These are phyloP conservation scores for Kodamaea lidongshanica DNA, from an alignment of 805 yeast genomes.

Conservation along the genomic window DNA sequence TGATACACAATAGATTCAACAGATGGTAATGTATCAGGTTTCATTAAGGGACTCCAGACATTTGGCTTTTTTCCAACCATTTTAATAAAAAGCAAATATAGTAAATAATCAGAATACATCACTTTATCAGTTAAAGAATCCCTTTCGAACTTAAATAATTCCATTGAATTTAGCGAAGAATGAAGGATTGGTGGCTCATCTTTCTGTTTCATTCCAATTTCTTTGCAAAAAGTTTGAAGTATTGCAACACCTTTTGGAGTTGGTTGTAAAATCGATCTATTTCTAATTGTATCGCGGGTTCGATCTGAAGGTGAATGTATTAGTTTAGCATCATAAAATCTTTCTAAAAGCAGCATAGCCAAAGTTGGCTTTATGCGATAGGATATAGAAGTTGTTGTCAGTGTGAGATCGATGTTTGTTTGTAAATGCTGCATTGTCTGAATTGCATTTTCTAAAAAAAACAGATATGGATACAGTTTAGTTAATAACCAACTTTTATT, in stretches of 20 bases:
- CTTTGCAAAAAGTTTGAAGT: constrained; percentile 53
- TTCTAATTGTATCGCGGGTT: constrained; percentile 47
- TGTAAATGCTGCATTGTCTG: constrained; percentile 43
- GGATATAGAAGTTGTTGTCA: constrained; percentile 48
- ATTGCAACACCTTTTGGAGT: constrained; percentile 86
- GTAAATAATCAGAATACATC: constrained; percentile 54
- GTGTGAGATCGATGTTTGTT: constrained; percentile 42
- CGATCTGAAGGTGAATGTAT: constrained; percentile 73
- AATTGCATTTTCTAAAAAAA: constrained; percentile 48
- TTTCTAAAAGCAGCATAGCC: constrained; percentile 33
- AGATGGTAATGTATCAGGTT: constrained; percentile 39
- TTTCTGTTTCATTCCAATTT: constrained; percentile 43
- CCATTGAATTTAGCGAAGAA: constrained; percentile 66
- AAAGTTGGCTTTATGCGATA: constrained; percentile 48
- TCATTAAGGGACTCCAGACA: constrained; percentile 55
- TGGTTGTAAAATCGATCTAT: constrained; percentile 56
- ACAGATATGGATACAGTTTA: constrained; percentile 45
- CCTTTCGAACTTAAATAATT: constrained; percentile 62
- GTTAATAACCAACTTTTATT: constrained; percentile 18
- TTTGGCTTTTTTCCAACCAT: constrained; percentile 66
- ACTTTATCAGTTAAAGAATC: constrained; percentile 51
- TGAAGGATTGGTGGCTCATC: constrained; percentile 42
- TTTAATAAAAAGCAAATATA: constrained; percentile 55
- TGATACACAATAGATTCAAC: background rate
- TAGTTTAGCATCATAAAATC: constrained; percentile 56